These are phyloP conservation scores for Coemansia sp. DNA, from an alignment of 192 early-diverging fungal species.

Conservation along the genomic window DNA sequence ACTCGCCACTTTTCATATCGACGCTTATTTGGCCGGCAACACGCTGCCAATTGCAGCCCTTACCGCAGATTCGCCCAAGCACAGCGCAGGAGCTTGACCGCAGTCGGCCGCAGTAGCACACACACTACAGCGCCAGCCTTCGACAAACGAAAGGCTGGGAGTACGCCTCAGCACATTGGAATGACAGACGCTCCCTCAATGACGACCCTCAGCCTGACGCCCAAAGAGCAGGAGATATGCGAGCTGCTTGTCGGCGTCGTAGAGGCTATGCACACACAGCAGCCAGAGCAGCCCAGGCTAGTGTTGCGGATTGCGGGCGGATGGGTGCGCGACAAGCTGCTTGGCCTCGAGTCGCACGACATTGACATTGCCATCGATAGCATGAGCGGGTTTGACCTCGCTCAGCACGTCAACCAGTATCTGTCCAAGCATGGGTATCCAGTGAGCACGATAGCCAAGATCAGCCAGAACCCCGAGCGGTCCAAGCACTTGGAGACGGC, in stretches of 20 bases:
- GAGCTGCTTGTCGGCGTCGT: constrained; percentile 63
- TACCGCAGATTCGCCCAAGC: neutral
- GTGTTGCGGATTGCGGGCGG: constrained; percentile 91
- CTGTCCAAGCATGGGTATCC: constrained; percentile 62
- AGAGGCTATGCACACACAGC: constrained; percentile 49
- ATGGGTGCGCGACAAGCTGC: constrained; percentile 99
- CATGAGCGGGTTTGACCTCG: constrained; percentile 93
- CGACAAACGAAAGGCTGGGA: neutral
- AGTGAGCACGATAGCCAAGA: constrained; percentile 66
- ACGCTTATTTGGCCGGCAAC: neutral
- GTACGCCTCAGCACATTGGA: neutral
- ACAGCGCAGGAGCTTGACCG: neutral
- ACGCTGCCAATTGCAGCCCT: neutral
- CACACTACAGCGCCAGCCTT: neutral
- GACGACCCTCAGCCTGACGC: constrained; percentile 56
- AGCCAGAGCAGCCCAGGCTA: constrained; percentile 55
- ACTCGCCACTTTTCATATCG: constrained; percentile 2
- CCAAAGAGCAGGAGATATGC: constrained; percentile 68
- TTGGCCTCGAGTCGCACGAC: constrained; percentile 83
- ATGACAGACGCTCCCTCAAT: neutral
- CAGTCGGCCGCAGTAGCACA: neutral
- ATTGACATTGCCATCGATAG: constrained; percentile 91
- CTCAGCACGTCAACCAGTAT: constrained; percentile 56
- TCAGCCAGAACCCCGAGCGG: constrained; percentile 88
- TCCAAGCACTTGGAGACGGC: constrained; percentile 99